These are phyloP conservation scores for Fusarium caatingaense DNA, from an alignment of 2,329 filamentous ascomycete species.

Conservation along the genomic window DNA sequence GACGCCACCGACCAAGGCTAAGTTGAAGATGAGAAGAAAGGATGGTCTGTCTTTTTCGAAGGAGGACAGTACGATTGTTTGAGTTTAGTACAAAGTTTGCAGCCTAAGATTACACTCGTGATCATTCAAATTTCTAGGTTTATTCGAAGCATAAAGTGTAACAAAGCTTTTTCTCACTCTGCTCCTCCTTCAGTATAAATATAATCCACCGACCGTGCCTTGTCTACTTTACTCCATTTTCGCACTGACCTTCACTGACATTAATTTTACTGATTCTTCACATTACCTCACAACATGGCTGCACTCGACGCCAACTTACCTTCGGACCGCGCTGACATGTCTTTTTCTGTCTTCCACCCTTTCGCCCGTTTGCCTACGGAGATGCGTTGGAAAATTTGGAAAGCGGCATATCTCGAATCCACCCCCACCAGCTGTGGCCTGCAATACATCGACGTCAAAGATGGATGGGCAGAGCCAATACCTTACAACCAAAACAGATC, in stretches of 20 bases:
- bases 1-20: not conserved
- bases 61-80: not conserved
- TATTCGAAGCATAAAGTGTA: not conserved
- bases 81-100: not conserved
- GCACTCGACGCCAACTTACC: not conserved
- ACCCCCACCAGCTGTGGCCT: fast-evolving
- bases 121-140: not conserved
- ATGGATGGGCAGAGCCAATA: not conserved
- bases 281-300: not conserved
- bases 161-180: too few relatives aligned
- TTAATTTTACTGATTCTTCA: not conserved
- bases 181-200: not conserved
- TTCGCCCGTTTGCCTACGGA: not conserved
- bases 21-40: not conserved
- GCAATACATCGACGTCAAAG: not conserved
- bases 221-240: fast-evolving
- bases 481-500: not conserved
- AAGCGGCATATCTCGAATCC: not conserved
- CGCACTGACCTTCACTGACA: fast-evolving
- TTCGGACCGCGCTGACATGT: not conserved
- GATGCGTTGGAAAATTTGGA: not conserved
- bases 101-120: fast-evolving
- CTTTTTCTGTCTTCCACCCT: not conserved
- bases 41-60: fast-evolving
- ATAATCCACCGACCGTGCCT: not conserved